Base-by-base conservation (phyloP, 2,329 filamentous ascomycete species). In the Aureobasidium uvarum region DNA sequence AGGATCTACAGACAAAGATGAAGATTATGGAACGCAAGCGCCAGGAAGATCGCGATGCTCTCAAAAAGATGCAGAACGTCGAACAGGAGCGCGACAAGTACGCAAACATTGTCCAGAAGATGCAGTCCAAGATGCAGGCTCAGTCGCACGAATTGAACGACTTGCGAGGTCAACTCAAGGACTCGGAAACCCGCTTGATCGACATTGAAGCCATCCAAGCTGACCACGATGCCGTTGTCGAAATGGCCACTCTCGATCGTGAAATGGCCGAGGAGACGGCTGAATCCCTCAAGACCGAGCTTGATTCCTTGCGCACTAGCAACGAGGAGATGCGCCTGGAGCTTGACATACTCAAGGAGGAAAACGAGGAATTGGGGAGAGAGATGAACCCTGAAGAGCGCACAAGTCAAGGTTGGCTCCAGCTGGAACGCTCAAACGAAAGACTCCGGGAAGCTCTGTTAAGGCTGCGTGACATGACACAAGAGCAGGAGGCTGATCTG, bases 221-320 rank as follows among this genome's bases (percentile, higher is more conserved):
- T 8, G 92, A 97, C 70, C 88, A 96, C 75, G 95, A 98, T 36
- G 85, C 88, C 3, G 86, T 90, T 7, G 79, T 97, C 72, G 95
- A 99, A 77, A 85, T 95, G 77, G 92, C 92, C 7, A 89, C 91
- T 0, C 81, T 99, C 31, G 95, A 99, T 74, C 87, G 91, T 51
- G 94, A 99, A 76, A 96, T 98, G 90, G 95, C 95, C 0, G 93
- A 99, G 76, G 94, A 97, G 77, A 92, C 88, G 50, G 89, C 91
- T 0, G 95, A 98, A 70, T 86, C 89, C 20, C 81, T 89, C 59
- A 95, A 92, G 74, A 84, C 85, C 1, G 93, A 99, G 73, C 80
- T 96, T 28, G 90, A 96, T 43, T 84, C 86, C 2, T 76, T 96
- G 62, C 91, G 91, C 72, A 80, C 85, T 66, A 92, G 88, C 72